A percentile compares a stretch with the other conserved stretches of the same genome.
Conservation (phyloP, 2,329 filamentous ascomycete species). For the Mollisiaceae sp. region DNA sequence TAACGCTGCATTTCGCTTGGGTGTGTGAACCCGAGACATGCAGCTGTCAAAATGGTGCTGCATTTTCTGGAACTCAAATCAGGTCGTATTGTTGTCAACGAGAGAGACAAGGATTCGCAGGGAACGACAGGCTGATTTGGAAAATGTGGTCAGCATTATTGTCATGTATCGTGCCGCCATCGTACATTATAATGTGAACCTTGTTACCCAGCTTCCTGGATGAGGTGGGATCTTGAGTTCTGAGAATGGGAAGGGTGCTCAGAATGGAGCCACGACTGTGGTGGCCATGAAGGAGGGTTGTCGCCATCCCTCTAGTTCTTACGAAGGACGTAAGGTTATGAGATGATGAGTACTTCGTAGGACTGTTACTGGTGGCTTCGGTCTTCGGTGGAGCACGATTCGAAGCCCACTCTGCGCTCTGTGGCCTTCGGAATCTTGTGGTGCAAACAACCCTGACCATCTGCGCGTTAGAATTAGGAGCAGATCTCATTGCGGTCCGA, state of each 20-base stretch:
- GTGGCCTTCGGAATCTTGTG: neutral
- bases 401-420: neutral
- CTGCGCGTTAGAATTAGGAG: slow-evolving; percentile 12
- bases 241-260: neutral
- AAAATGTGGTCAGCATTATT: neutral
- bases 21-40: slow-evolving; percentile 24
- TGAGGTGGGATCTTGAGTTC: slow-evolving; percentile 3
- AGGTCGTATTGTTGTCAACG: neutral
- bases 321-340: neutral
- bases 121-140: slow-evolving; percentile 5
- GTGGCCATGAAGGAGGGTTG: slow-evolving; percentile 1
- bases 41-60: slow-evolving; percentile 25
- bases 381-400: slow-evolving; percentile 6
- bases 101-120: slow-evolving; percentile 4
- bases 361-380: neutral
- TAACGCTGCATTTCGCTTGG: slow-evolving; percentile 19
- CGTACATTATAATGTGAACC: slow-evolving; percentile 2
- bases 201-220: neutral
- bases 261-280: slow-evolving; percentile 8
- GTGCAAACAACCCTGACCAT: slow-evolving; percentile 11
- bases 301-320: slow-evolving; percentile 4
- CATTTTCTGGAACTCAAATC: slow-evolving; percentile 16
- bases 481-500: slow-evolving; percentile 21
- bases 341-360: neutral
- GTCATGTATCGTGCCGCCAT: slow-evolving; percentile 17